Base-by-base conservation (phyloP, 148 eudicot genomes). In the Camellia sinensis region DNA sequence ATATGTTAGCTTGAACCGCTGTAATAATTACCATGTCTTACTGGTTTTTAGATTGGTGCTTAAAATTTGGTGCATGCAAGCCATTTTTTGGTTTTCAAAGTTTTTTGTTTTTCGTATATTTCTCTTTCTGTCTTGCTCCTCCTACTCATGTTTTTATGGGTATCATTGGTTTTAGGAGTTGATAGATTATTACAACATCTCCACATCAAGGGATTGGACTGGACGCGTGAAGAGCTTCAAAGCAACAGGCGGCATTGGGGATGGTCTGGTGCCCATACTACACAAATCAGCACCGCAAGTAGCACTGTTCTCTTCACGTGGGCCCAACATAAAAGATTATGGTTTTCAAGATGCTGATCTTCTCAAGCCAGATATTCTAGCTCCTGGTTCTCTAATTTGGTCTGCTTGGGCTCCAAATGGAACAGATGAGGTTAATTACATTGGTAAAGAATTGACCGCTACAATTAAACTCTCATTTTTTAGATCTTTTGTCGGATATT, bases 321-420 rank as follows among this genome's bases (percentile, higher is more conserved):
- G 99, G 61, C 99, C 99, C 19, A 91, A 97, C 84, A 90, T 94
- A 67, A 94, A 89, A 79, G 97, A 97, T 80, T 94, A 94, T 82
- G 89, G 94, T 80, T 92, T 88, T 81, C 89, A 87, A 84, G 98
- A 94, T 70, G 99, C 99, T 15, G 99, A 97, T 90, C 90, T 97
- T 85, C 88, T 97, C 76, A 97, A 97, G 85, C 99, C 99, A 22
- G 98, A 97, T 87, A 97, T 97, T 83, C 85, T 97, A 74, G 99
- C 99, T 78, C 99, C 99, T 57, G 99, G 99, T 78, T 86, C 94
- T 82, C 93, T 94, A 69, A 97, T 97, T 50, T 97, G 99, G 99
- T 97, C 93, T 76, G 98, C 99, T 21, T 97, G 99, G 99, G 81
- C 99, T 44, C 91, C 89, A 13, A 93, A 92, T 80, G 99, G 99